These are phyloP conservation scores for Viola odorata DNA, from an alignment of 345 rosid species.

Conservation along the genomic window DNA sequence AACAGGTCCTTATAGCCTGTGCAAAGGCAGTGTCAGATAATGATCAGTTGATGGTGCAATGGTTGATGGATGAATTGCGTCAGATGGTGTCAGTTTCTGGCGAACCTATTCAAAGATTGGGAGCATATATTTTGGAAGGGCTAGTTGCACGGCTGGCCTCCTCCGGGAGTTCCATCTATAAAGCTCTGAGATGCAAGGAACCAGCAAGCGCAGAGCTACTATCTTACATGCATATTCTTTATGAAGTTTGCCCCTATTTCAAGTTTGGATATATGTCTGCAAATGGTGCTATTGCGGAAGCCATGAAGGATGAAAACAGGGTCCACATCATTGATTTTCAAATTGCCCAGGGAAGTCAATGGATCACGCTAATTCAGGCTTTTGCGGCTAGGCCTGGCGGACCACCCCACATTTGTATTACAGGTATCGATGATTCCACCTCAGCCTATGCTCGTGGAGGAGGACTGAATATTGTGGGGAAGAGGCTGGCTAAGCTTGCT, in stretches of 20 bases:
- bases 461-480: conserved; percentile 55
- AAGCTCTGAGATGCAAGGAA: conserved; percentile 58
- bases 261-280: conserved; percentile 96
- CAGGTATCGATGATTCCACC: conserved; percentile 62
- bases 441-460: conserved; percentile 93
- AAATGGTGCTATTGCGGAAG: conserved; percentile 93
- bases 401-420: conserved; percentile 74
- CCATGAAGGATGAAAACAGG: conserved; percentile 75
- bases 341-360: conserved; percentile 84
- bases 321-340: conserved; percentile 91
- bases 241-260: conserved; percentile 89
- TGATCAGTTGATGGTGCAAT: conserved; percentile 54
- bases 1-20: conserved; percentile 55
- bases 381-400: conserved; percentile 92
- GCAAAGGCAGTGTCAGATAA: conserved; percentile 79
- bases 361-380: conserved; percentile 87
- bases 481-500: conserved; percentile 59
- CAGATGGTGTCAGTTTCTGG: conserved; percentile 87
- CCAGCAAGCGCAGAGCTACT: conserved; percentile 66
- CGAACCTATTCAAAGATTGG: conserved; percentile 91
- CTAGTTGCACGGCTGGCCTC: conserved; percentile 77
- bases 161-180: conserved; percentile 76
- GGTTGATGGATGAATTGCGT: conserved; percentile 62
- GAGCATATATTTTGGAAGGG: conserved; percentile 92
- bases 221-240: conserved; percentile 68